phyloP scores from a whole-genome alignment of 169 alveolate genomes.

The Plasmodium sp. region DNA sequence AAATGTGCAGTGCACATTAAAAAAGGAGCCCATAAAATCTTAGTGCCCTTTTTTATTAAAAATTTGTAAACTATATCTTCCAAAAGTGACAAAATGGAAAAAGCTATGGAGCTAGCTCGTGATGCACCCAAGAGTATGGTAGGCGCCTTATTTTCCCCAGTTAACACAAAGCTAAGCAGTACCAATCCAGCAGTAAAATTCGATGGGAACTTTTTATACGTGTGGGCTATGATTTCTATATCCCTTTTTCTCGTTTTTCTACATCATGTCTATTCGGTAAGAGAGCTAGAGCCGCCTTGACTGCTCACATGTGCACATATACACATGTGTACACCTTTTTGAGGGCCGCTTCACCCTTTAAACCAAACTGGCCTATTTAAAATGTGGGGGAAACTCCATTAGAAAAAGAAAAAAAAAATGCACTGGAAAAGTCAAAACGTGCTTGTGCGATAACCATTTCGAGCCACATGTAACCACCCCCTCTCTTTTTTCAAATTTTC shows the following conservation, averaged over 20 bases:
- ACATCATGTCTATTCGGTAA: not conserved
- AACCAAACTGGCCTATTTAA: not conserved
- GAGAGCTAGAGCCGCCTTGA: not conserved
- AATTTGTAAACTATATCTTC: not conserved
- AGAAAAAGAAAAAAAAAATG: not conserved
- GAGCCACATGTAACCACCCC: not conserved
- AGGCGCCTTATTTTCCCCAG: not conserved
- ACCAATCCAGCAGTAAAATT: not conserved
- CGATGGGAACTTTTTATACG: not conserved
- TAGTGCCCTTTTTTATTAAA: not conserved
- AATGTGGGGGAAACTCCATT: not conserved
- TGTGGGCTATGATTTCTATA: not conserved
- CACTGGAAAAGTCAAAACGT: not conserved
- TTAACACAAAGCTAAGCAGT: not conserved
- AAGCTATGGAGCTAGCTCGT: not conserved
- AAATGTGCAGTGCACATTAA: not conserved
- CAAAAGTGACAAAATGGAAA: not conserved
- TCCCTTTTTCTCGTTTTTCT: not conserved
- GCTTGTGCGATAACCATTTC: not conserved
- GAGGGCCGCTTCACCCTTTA: not conserved
- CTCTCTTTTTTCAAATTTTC: not conserved
- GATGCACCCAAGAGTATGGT: not conserved
- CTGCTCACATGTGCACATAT: not conserved
- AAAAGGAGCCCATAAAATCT: not conserved
- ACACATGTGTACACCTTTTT: not conserved